Evolutionary conservation across 441 rosid species (phyloP).

Genomic region (Capsella rubella): DNA sequence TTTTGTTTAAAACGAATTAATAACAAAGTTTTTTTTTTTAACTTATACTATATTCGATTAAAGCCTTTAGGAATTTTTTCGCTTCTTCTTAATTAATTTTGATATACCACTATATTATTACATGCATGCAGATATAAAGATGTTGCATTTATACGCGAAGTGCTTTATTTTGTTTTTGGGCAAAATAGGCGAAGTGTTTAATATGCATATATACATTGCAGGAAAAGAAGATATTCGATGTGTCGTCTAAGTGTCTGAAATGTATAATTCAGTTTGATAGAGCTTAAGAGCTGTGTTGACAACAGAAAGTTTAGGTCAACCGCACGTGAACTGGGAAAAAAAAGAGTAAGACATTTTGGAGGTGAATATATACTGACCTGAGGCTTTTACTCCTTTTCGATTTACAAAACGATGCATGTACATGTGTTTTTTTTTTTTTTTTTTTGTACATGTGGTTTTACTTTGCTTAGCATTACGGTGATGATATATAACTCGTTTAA

Average conservation of each 20-base stretch:
- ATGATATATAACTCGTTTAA: constrained; percentile 3
- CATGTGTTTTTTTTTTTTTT: neutral
- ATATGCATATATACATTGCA: neutral
- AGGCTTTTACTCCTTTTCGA: neutral
- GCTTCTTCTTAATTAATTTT: neutral
- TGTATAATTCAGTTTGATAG: neutral
- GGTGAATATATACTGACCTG: neutral
- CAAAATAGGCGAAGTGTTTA: too few relatives aligned
- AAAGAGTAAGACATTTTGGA: neutral
- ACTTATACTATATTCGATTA: neutral
- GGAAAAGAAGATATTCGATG: neutral
- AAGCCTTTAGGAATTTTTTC: neutral
- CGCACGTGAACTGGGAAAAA: neutral
- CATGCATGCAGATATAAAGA: constrained; percentile 4
- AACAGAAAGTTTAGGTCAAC: neutral
- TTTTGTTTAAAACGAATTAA: neutral
- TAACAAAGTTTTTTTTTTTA: neutral
- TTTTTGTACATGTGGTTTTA: neutral
- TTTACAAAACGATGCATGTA: neutral
- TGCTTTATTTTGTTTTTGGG: neutral
- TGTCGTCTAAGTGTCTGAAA: neutral
- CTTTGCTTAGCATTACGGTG: constrained; percentile 21
- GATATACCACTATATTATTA: neutral
- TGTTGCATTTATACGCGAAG: neutral
- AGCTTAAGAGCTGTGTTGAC: neutral